Evolutionary conservation across 164 flowering plant genomes (phyloP).

Genomic region (Vitis rotundifolia): DNA sequence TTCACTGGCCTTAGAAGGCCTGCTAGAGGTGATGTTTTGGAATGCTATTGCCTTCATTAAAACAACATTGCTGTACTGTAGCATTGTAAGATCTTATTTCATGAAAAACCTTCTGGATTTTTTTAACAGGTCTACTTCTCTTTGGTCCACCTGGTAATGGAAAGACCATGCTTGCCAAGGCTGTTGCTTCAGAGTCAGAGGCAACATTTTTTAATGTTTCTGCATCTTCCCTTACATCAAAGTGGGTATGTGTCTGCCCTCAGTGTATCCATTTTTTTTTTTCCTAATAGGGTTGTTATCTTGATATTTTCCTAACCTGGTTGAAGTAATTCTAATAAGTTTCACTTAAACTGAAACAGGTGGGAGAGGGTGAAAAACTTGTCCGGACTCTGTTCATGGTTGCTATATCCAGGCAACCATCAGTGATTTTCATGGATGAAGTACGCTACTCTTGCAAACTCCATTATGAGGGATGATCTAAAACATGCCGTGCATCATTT

Average conservation of each 20-base stretch:
- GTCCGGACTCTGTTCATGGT: conserved; percentile 94
- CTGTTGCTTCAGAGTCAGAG: conserved; percentile 95
- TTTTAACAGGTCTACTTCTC: conserved; percentile 78
- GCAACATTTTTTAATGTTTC: conserved; percentile 98
- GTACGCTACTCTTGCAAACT: conserved; percentile 37
- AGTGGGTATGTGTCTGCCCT: conserved; percentile 73
- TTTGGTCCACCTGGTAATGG: conserved; percentile 99
- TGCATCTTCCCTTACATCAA: conserved; percentile 95
- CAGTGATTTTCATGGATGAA: conserved; percentile 96
- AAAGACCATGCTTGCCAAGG: conserved; percentile 99
- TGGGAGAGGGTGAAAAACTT: conserved; percentile 98
- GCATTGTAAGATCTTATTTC: background rate
- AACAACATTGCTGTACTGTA: background rate
- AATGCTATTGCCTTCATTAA: background rate
- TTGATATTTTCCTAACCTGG: background rate
- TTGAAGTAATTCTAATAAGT: background rate
- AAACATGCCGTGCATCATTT: background rate
- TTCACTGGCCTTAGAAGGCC: conserved; percentile 96
- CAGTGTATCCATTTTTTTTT: background rate
- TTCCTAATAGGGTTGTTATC: background rate
- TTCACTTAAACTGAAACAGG: conserved; percentile 43
- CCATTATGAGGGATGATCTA: background rate
- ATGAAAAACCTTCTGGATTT: conserved; percentile 1
- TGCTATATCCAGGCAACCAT: conserved; percentile 91
- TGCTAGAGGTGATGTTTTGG: conserved; percentile 62